Evolutionary conservation across 176 grass and related monocot genomes (phyloP), one percentile per base, ranked within the genome.

Genomic region (Stipa capillata): DNA sequence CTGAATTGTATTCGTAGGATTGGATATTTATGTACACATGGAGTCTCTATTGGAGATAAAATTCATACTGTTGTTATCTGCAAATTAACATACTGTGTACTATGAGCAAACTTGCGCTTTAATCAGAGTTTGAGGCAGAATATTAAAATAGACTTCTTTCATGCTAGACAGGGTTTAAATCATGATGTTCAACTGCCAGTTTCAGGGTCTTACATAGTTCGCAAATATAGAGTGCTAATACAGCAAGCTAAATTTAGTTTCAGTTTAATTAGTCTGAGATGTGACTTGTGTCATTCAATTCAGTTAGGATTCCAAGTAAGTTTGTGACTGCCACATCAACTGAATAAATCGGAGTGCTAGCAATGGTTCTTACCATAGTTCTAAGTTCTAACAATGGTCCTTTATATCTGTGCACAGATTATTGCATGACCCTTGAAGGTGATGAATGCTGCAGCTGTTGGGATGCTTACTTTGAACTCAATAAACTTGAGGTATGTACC

Each of bases 361-460:
- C 13, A 17, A 61, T 61, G 31, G 29, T 32, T 61, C 14, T 16
- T 59, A 34, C 4, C 58, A 68, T 2, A 18, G 41, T 6, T 65
- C 9, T 25, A 42, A 42, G n/a, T 29, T 55, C 29, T 84, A 48
- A 65, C 55, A 58, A 41, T 36, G 54, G 3, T 24, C 51, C 48
- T 37, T 81, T 69, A 84, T 47, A 75, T 81, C 31, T 62, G 55
- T 24, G 24, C 72, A 48, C 78, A 98, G 96, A 98, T 69, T 93
- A 95, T 72, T 94, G 96, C 84, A 85, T 85, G 23, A 85, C 90
- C 43, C 54, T 84, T 7, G 96, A 98, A 68, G 92, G 96, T 2
- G 96, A 98, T 8, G 87, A 91, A 37, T 91, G 86, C 28, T 94
- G 89, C 76, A 93, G 88, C 82, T 98, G 92, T 76, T 98, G 96